Evolutionary conservation across 768 basidiomycete genomes (phyloP).

Genomic region (Lactifluus rugatus): DNA sequence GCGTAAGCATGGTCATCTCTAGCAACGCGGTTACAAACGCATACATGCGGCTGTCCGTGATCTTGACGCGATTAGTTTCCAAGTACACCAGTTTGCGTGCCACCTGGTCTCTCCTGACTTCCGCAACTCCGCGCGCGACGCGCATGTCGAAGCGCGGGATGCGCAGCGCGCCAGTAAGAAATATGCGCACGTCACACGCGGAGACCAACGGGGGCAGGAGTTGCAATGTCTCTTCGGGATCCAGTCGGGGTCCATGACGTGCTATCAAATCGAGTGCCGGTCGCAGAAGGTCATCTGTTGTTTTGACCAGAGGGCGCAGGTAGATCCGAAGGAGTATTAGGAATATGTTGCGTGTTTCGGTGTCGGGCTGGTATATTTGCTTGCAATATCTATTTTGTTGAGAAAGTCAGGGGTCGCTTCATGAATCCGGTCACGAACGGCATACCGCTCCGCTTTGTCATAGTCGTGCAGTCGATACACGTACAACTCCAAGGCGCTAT

Average conservation of each 20-base stretch:
- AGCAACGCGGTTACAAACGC: not conserved
- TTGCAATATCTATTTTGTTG: constrained; percentile 69
- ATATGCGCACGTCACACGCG: constrained; percentile 66
- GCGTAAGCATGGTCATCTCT: not conserved
- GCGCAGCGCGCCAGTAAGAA: constrained; percentile 63
- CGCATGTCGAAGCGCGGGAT: constrained; percentile 58
- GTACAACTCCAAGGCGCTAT: constrained; percentile 91
- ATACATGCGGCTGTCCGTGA: constrained; percentile 90
- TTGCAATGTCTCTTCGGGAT: constrained; percentile 72
- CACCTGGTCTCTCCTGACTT: constrained; percentile 70
- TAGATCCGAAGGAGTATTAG: constrained; percentile 81
- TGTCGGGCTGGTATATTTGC: constrained; percentile 53
- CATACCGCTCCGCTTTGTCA: constrained; percentile 81
- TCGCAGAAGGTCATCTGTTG: constrained; percentile 47
- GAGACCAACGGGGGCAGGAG: constrained; percentile 87
- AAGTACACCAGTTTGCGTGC: constrained; percentile 63
- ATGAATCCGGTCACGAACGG: not conserved
- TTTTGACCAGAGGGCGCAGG: constrained; percentile 56
- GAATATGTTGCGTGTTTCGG: constrained; percentile 58
- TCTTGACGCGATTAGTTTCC: constrained; percentile 74
- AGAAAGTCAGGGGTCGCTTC: not conserved
- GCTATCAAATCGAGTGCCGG: constrained; percentile 87
- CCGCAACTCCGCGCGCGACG: constrained; percentile 59
- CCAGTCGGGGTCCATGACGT: constrained; percentile 72
- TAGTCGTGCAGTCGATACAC: constrained; percentile 82